Evolutionary conservation across 2,329 filamentous ascomycete genomes (phyloP).

Genomic region (Fusarium sp.): DNA sequence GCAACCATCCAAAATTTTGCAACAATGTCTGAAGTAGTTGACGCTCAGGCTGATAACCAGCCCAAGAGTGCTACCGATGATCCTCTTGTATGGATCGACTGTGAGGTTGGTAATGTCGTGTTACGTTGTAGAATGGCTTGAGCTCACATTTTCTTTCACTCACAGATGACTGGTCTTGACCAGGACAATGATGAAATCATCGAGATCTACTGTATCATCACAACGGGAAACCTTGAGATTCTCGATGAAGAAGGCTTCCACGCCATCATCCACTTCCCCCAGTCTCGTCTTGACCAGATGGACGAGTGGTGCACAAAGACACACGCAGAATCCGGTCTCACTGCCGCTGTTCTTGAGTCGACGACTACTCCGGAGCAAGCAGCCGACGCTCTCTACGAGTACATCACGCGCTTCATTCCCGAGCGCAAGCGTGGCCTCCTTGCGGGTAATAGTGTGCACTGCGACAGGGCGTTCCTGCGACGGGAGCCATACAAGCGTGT

Average conservation of each 20-base stretch:
- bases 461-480: constrained; percentile 83
- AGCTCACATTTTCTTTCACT: constrained; percentile 20
- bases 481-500: constrained; percentile 79
- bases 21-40: constrained; percentile 29
- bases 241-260: constrained; percentile 84
- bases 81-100: constrained; percentile 88
- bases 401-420: constrained; percentile 79
- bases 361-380: constrained; percentile 77
- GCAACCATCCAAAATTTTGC: constrained; percentile 9
- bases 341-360: constrained; percentile 78
- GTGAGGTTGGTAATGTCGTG: constrained; percentile 56
- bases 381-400: constrained; percentile 77
- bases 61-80: constrained; percentile 55
- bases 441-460: constrained; percentile 93
- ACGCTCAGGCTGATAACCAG: constrained; percentile 29
- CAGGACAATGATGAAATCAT: constrained; percentile 84
- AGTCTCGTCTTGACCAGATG: constrained; percentile 79
- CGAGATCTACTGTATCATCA: constrained; percentile 92
- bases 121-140: constrained; percentile 13
- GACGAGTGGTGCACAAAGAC: constrained; percentile 88
- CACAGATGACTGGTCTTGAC: constrained; percentile 84
- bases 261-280: constrained; percentile 78
- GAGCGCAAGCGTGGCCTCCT: constrained; percentile 75
- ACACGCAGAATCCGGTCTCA: constrained; percentile 85
- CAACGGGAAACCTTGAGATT: constrained; percentile 79